phyloP scores from a whole-genome alignment of 164 flowering plant genomes.

The Cinnamomum micranthum region DNA sequence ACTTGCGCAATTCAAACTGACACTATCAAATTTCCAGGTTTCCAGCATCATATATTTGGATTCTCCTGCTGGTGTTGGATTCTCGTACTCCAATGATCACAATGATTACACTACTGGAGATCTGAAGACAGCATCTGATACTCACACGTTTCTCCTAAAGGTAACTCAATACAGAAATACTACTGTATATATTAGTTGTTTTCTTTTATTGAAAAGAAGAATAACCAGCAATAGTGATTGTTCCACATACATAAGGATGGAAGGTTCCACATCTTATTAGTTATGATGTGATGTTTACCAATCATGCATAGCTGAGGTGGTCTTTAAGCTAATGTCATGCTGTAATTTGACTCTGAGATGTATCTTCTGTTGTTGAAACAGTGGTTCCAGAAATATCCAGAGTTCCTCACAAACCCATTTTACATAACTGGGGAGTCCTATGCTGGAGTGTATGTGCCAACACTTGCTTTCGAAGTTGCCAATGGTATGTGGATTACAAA shows the following conservation, averaged over 20 bases:
- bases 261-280: not conserved
- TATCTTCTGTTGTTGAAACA: conserved; percentile 19
- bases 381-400: conserved; percentile 85
- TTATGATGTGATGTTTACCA: not conserved
- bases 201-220: too few species aligned
- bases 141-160: conserved; percentile 80
- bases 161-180: conserved; percentile 23
- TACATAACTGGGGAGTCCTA: conserved; percentile 89
- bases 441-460: conserved; percentile 96
- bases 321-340: not conserved
- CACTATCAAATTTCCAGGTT: conserved; percentile 44
- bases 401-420: conserved; percentile 66
- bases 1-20: not conserved
- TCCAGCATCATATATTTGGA: conserved; percentile 87
- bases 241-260: not conserved
- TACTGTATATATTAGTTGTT: too few species aligned
- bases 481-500: conserved; percentile 44
- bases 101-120: conserved; percentile 76
- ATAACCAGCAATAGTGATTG: not conserved
- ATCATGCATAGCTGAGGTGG: not conserved
- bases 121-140: conserved; percentile 64
- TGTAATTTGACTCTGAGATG: not conserved
- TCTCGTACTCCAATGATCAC: conserved; percentile 61
- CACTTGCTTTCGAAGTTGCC: conserved; percentile 69
- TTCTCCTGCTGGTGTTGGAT: conserved; percentile 96